Evolutionary conservation across 305 asterid genomes (phyloP).

Genomic region (Petunia hybrid): DNA sequence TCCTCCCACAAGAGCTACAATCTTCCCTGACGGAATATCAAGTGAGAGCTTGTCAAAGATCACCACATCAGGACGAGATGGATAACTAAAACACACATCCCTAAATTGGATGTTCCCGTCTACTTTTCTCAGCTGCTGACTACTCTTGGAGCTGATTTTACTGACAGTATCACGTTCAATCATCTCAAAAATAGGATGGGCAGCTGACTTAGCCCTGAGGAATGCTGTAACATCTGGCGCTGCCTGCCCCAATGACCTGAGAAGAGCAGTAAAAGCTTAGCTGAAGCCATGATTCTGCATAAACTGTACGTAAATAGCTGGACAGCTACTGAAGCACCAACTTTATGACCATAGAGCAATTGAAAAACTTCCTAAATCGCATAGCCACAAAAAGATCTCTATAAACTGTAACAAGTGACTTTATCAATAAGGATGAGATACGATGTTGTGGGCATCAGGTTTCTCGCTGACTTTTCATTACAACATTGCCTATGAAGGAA

Average conservation of each 20-base stretch:
- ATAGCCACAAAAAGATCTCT: not conserved
- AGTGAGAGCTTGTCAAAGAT: conserved; percentile 74
- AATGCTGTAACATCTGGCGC: conserved; percentile 93
- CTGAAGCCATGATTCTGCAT: not conserved
- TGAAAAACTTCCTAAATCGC: not conserved
- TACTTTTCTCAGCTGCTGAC: conserved; percentile 60
- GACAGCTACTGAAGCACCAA: conserved; percentile 22
- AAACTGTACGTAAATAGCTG: not conserved
- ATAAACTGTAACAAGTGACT: conserved; percentile 19
- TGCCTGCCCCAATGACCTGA: conserved; percentile 92
- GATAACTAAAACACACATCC: conserved; percentile 80
- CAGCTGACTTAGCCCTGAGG: conserved; percentile 86
- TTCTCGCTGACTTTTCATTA: conserved; percentile 8
- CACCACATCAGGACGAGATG: conserved; percentile 81
- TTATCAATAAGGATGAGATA: conserved; percentile 18
- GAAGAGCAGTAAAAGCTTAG: conserved; percentile 13
- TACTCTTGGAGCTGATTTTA: conserved; percentile 57
- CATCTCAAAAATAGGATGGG: conserved; percentile 94
- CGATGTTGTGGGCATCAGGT: not conserved
- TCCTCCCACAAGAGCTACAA: conserved; percentile 95
- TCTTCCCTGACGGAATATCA: conserved; percentile 87
- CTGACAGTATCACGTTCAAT: conserved; percentile 69
- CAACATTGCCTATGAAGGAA: not conserved
- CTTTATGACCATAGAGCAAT: conserved; percentile 6
- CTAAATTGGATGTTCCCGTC: conserved; percentile 89